Conservation (phyloP, 1,284 basidiomycete species). For the Pisolithus thermaeus region DNA sequence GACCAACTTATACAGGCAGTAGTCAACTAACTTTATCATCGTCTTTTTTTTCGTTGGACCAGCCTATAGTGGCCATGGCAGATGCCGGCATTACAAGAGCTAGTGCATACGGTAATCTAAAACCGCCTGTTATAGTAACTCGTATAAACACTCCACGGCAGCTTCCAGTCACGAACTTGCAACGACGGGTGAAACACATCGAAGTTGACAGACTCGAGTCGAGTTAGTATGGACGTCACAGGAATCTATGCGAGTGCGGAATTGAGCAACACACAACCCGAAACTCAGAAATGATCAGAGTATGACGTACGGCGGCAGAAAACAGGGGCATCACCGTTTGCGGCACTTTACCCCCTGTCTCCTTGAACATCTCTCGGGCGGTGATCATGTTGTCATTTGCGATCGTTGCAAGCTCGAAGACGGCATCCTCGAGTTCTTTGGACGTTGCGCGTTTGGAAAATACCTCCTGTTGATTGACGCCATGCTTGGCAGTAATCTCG, state of each 20-base stretch:
- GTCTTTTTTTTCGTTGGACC: neutral
- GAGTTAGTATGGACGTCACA: constrained; percentile 64
- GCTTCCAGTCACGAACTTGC: constrained; percentile 75
- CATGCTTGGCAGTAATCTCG: constrained; percentile 76
- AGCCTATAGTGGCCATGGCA: neutral
- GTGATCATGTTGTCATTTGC: constrained; percentile 90
- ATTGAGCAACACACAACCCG: neutral
- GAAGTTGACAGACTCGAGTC: constrained; percentile 77
- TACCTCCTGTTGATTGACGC: constrained; percentile 83
- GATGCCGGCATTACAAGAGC: constrained; percentile 26
- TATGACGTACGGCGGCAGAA: constrained; percentile 61
- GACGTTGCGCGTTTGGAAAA: constrained; percentile 67
- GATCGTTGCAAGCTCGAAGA: constrained; percentile 84
- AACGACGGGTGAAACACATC: constrained; percentile 74
- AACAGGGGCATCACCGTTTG: constrained; percentile 70
- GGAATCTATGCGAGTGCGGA: constrained; percentile 52
- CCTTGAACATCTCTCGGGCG: constrained; percentile 72
- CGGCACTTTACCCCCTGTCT: constrained; percentile 59
- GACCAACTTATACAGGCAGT: no score
- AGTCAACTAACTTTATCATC: no score
- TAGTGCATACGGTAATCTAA: constrained; percentile 22
- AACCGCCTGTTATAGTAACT: constrained; percentile 57
- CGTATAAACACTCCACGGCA: constrained; percentile 85
- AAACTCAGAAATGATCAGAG: neutral
- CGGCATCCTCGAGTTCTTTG: constrained; percentile 64